Evolutionary conservation across 768 basidiomycete species (phyloP).

Genomic region (Termitomyces sp.): DNA sequence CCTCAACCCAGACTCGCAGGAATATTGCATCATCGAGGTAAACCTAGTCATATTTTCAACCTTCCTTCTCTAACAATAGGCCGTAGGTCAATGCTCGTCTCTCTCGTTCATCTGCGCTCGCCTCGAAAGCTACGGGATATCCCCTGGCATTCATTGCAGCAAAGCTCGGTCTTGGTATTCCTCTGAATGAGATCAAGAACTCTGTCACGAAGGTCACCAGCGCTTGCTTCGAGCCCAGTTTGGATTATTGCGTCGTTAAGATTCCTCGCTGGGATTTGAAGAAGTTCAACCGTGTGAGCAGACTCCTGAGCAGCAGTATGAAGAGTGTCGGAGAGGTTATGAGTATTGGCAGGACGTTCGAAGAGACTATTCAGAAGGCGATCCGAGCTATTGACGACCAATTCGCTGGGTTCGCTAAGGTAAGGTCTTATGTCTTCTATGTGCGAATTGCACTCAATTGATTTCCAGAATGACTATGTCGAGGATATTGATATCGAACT

Average conservation of each 20-base stretch:
- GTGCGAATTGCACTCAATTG: not conserved
- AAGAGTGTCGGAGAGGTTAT: conserved; percentile 99
- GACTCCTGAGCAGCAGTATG: conserved; percentile 91
- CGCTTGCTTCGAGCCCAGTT: conserved; percentile 96
- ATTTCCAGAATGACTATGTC: conserved; percentile 73
- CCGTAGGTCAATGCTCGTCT: conserved; percentile 87
- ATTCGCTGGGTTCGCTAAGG: conserved; percentile 90
- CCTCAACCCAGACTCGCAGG: too few species aligned
- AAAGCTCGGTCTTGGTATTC: conserved; percentile 95
- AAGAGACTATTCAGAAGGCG: conserved; percentile 98
- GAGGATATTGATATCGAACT: conserved; percentile 93
- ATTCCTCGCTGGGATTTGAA: conserved; percentile 99
- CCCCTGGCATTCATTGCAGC: conserved; percentile 98
- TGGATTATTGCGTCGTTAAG: conserved; percentile 98
- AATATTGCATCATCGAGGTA: too few species aligned
- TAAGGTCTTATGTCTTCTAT: conserved; percentile 12
- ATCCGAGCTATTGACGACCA: conserved; percentile 95
- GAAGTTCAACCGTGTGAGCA: conserved; percentile 94
- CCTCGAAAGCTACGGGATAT: conserved; percentile 98
- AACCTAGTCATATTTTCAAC: too few species aligned
- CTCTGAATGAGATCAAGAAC: conserved; percentile 97
- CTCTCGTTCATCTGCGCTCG: conserved; percentile 94
- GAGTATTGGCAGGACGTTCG: conserved; percentile 97
- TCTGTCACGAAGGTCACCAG: conserved; percentile 94
- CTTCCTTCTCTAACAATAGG: too few species aligned